A percentile compares a stretch with the other conserved stretches of the same genome.
Evolutionary conservation across 768 basidiomycete genomes (phyloP).

Genomic region (Collybia sordida): DNA sequence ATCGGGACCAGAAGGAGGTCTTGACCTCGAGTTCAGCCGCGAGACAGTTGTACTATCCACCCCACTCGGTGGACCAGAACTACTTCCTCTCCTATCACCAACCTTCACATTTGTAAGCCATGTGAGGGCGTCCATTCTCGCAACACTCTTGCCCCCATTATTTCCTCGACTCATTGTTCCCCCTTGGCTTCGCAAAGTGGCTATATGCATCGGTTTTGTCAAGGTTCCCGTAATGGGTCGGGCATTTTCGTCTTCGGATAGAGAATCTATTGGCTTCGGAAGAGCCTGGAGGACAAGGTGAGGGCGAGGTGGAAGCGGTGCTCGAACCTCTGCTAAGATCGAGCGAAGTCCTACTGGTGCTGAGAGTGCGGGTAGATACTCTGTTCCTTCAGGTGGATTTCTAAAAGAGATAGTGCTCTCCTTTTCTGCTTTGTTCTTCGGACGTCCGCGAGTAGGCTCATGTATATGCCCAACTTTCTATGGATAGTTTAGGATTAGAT

Average conservation of each 20-base stretch:
- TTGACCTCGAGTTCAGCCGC: slow-evolving; percentile 46
- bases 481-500: slow-evolving; percentile 8
- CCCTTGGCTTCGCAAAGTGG: slow-evolving; percentile 22
- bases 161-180: slow-evolving; percentile 51
- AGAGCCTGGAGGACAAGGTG: slow-evolving; percentile 4
- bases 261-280: not conserved
- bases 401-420: slow-evolving; percentile 49
- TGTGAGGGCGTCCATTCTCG: slow-evolving; percentile 61
- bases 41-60: slow-evolving; percentile 46
- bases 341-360: slow-evolving; percentile 66
- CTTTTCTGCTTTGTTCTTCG: slow-evolving; percentile 22
- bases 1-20: slow-evolving; percentile 19
- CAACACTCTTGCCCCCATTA: slow-evolving; percentile 46
- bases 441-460: slow-evolving; percentile 29
- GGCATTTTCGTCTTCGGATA: not conserved
- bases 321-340: slow-evolving; percentile 72
- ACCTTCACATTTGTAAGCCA: slow-evolving; percentile 79
- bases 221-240: not conserved
- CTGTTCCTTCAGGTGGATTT: slow-evolving; percentile 43
- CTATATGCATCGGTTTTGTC: not conserved
- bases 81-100: slow-evolving; percentile 52
- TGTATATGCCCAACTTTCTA: slow-evolving; percentile 52
- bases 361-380: slow-evolving; percentile 49
- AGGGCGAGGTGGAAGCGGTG: slow-evolving; percentile 22
- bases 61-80: slow-evolving; percentile 53